Evolutionary conservation across 441 rosid species (phyloP).

Genomic region (Macaranga tanarius): DNA sequence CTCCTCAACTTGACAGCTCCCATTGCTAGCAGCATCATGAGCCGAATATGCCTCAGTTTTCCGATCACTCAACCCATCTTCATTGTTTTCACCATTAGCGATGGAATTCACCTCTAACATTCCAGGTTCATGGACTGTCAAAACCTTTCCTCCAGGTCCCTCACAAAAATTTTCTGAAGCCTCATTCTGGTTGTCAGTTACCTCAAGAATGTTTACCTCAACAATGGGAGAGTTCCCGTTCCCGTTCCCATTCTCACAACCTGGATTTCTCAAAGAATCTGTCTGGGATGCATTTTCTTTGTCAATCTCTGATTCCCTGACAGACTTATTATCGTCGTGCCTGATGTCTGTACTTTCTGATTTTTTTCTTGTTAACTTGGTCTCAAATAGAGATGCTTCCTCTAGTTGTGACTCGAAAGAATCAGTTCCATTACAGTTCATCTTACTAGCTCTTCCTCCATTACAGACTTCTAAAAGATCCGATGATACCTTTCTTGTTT

Average conservation of each 20-base stretch:
- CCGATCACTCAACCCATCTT: neutral
- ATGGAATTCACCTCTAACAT: constrained; percentile 13
- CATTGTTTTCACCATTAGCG: neutral
- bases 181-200: constrained; percentile 23
- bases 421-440: constrained; percentile 8
- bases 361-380: constrained; percentile 17
- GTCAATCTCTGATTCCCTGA: constrained; percentile 15
- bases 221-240: constrained; percentile 9
- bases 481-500: constrained; percentile 1
- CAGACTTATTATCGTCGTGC: constrained; percentile 18
- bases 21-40: constrained; percentile 13
- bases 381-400: constrained; percentile 22
- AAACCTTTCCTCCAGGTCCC: constrained; percentile 24
- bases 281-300: constrained; percentile 18
- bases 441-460: constrained; percentile 20
- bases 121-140: constrained; percentile 11
- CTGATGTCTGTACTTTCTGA: constrained; percentile 25
- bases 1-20: constrained; percentile 22
- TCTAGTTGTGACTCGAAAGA: constrained; percentile 23
- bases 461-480: constrained; percentile 19
- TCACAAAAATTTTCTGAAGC: constrained; percentile 19
- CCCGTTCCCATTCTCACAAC: constrained; percentile 17
- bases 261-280: constrained; percentile 13
- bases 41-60: constrained; percentile 6
- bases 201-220: constrained; percentile 23